These are phyloP conservation scores for Aureobasidium sp. DNA, from an alignment of 2,329 filamentous ascomycete species.

Conservation along the genomic window DNA sequence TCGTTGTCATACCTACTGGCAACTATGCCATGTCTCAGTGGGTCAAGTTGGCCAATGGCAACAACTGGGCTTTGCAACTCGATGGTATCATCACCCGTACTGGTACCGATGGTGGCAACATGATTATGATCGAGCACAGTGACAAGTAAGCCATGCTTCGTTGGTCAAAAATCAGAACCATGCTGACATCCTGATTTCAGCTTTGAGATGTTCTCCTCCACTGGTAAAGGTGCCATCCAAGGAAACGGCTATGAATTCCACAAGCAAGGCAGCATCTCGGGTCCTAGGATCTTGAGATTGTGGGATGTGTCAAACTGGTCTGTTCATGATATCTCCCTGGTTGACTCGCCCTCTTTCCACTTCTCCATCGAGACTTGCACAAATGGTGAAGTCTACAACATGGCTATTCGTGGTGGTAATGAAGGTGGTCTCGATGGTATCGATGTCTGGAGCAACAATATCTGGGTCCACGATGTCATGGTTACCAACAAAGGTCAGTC, in stretches of 20 bases:
- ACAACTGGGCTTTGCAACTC: constrained; percentile 42
- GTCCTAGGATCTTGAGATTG: constrained; percentile 38
- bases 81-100: constrained; percentile 46
- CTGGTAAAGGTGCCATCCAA: constrained; percentile 43
- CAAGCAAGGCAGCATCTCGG: constrained; percentile 29
- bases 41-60: constrained; percentile 40
- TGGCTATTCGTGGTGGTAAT: constrained; percentile 46
- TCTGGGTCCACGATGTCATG: constrained; percentile 51
- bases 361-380: constrained; percentile 42
- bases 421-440: constrained; percentile 48
- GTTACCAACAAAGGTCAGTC: constrained; percentile 45
- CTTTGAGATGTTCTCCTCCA: constrained; percentile 47
- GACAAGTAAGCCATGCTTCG: background rate
- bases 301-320: constrained; percentile 39
- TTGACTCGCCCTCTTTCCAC: constrained; percentile 44
- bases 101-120: constrained; percentile 42
- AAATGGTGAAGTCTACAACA: constrained; percentile 47
- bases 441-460: constrained; percentile 46
- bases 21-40: constrained; percentile 43
- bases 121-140: constrained; percentile 43
- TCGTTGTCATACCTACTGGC: constrained; percentile 41
- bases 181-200: constrained; percentile 22
- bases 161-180: background rate
- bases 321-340: constrained; percentile 41
- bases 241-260: constrained; percentile 45